A percentile compares a stretch with the other conserved stretches of the same genome.
These are phyloP conservation scores for Fusarium anguioides DNA, from an alignment of 2,329 filamentous ascomycete genomes.

Conservation along the genomic window DNA sequence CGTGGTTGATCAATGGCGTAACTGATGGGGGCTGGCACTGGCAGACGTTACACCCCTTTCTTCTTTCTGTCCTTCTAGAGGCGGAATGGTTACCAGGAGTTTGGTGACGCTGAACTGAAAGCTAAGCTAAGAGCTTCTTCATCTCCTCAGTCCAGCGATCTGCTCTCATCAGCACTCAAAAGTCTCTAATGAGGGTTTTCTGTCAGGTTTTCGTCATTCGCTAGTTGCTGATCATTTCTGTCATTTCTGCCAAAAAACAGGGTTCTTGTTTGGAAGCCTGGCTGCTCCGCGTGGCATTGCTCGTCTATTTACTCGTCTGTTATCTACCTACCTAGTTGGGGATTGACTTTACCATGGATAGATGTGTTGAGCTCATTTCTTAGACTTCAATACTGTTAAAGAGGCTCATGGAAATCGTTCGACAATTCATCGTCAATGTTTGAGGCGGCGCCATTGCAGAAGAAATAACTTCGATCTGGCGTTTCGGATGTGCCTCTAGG, in stretches of 20 bases:
- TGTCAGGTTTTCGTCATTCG: conserved; percentile 23
- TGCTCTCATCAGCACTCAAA: conserved; percentile 10
- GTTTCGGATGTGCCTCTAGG: conserved; percentile 15
- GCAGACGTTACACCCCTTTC: conserved; percentile 37
- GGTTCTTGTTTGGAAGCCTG: conserved; percentile 4
- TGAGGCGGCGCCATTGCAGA: conserved; percentile 24
- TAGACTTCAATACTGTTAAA: background rate
- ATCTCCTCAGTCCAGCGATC: conserved; percentile 23
- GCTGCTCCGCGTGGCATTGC: background rate
- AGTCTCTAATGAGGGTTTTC: conserved; percentile 8
- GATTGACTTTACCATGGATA: too few relatives aligned
- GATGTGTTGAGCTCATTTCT: background rate
- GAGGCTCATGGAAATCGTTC: background rate
- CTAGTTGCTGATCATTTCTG: conserved; percentile 23
- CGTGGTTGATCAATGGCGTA: conserved; percentile 32
- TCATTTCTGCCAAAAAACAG: too few relatives aligned
- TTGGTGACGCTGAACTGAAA: conserved; percentile 13
- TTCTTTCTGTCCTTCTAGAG: conserved; percentile 28
- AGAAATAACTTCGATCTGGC: conserved; percentile 6
- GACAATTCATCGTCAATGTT: conserved; percentile 6
- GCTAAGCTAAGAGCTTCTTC: conserved; percentile 23
- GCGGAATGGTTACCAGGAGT: conserved; percentile 21
- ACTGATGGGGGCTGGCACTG: conserved; percentile 26
- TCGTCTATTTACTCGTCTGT: background rate
- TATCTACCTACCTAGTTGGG: too few relatives aligned